phyloP scores from a whole-genome alignment of 345 rosid genomes.

The Heritiera littoralis region DNA sequence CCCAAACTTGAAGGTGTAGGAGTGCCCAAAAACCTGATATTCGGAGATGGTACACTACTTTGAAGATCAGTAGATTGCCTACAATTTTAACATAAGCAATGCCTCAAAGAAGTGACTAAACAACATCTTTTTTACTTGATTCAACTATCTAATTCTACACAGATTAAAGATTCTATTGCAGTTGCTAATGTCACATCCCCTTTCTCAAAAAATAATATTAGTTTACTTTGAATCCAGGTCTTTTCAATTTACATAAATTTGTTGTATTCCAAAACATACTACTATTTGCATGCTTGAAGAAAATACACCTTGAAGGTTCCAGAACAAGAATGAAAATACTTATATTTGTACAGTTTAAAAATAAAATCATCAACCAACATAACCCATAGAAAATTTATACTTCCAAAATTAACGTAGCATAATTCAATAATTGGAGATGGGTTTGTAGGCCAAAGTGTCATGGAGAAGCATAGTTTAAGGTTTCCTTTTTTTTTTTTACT shows the following conservation, averaged over 20 bases:
- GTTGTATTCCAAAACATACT: background rate
- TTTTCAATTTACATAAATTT: background rate
- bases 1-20: conserved; percentile 56
- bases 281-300: background rate
- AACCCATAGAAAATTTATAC: background rate
- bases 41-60: conserved; percentile 83
- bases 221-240: background rate
- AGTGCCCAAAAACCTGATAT: conserved; percentile 58
- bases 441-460: background rate
- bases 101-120: background rate
- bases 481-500: too few relatives aligned
- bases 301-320: background rate
- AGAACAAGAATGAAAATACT: background rate
- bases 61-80: conserved; percentile 88
- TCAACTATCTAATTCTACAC: background rate
- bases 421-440: conserved; percentile 6
- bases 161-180: background rate
- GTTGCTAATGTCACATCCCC: background rate
- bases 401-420: background rate
- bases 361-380: background rate
- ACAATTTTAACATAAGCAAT: conserved; percentile 32
- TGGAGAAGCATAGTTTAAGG: background rate
- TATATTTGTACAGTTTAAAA: too few relatives aligned
- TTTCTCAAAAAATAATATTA: background rate
- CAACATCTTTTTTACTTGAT: background rate